A percentile compares a stretch with the other conserved stretches of the same genome.
Evolutionary conservation across 2,329 filamentous ascomycete species (phyloP).

Genomic region (Sporothrix globosa): DNA sequence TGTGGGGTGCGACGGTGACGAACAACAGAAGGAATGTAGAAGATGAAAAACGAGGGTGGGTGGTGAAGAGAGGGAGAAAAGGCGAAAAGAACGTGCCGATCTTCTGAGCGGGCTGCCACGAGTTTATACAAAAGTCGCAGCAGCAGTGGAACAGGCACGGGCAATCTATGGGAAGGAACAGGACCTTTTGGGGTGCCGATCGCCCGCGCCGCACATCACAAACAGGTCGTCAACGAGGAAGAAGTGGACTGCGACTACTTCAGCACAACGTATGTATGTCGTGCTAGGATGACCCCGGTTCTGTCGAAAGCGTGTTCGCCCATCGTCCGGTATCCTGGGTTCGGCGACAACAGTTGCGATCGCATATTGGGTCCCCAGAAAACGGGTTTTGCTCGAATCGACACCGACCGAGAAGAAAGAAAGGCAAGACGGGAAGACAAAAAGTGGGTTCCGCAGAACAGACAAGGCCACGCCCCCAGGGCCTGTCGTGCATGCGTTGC

Average conservation of each 20-base stretch:
- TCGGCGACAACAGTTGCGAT: not conserved
- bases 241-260: no score
- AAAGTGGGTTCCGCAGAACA: not conserved
- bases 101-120: constrained; percentile 13
- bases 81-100: constrained; percentile 10
- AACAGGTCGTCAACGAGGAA: not conserved
- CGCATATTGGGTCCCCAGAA: not conserved
- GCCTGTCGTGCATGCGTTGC: constrained; percentile 19
- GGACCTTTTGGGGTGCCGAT: not conserved
- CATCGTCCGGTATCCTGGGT: constrained; percentile 15
- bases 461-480: not conserved
- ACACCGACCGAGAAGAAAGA: constrained; percentile 9
- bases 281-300: constrained; percentile 1
- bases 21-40: no score
- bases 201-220: not conserved
- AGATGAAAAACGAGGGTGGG: not conserved
- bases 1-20: no score
- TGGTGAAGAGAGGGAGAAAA: not conserved
- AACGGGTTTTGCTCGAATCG: constrained; percentile 17
- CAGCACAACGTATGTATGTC: not conserved
- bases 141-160: constrained; percentile 11
- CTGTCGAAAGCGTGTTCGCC: not conserved
- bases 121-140: constrained; percentile 11
- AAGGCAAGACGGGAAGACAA: not conserved
- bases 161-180: constrained; percentile 5